A percentile compares a stretch with the other conserved stretches of the same genome.
Conservation (phyloP, 257 asterid species). For the Lycium barbarum region DNA sequence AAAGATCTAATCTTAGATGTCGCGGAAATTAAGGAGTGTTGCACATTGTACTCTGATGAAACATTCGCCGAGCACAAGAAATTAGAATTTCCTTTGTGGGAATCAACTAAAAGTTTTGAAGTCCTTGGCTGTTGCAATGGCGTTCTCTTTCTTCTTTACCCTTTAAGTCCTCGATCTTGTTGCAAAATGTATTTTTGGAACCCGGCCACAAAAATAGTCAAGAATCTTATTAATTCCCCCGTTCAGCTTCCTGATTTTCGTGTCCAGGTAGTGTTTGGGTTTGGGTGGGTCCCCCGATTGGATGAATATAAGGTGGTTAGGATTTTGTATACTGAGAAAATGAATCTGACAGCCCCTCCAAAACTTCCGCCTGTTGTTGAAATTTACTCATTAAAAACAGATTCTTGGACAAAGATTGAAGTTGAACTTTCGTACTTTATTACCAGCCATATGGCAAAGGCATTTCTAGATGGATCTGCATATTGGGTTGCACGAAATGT, state of each 20-base stretch:
- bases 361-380: constrained; percentile 22
- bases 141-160: constrained; percentile 2
- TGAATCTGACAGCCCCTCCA: not conserved
- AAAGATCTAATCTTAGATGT: not conserved
- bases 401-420: constrained; percentile 27
- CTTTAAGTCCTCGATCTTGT: not conserved
- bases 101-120: not conserved
- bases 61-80: constrained; percentile 24
- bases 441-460: not conserved
- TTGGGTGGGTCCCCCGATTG: not conserved
- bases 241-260: not conserved
- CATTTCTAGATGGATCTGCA: constrained; percentile 5
- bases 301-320: constrained; percentile 23
- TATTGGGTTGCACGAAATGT: constrained; percentile 25
- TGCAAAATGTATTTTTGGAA: constrained; percentile 9
- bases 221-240: not conserved
- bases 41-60: not conserved
- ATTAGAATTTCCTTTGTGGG: constrained; percentile 17
- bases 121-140: constrained; percentile 27
- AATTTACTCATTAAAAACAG: constrained; percentile 4
- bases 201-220: not conserved
- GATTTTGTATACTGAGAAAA: not conserved
- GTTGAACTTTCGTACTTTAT: not conserved
- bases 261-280: not conserved
- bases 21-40: too few relatives aligned